Evolutionary conservation across 331 rosid genomes (phyloP), one percentile per base, ranked within the genome.

Genomic region (Quercus tomentella): DNA sequence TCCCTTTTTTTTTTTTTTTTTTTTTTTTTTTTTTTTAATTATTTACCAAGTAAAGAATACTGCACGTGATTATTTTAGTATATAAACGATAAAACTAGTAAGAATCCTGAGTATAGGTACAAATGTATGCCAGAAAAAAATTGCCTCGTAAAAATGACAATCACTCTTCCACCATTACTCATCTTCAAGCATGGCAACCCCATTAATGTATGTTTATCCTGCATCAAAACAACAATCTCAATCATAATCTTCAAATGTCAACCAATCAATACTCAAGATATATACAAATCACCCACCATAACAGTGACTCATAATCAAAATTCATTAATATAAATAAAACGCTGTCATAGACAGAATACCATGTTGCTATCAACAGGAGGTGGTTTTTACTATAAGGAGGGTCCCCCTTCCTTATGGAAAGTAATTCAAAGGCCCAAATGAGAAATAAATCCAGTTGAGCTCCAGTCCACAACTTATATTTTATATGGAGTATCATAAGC

Each of bases 151-250:
- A 14, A 82, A 74, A 73, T 63, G 22, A n/a, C 15, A 76, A 51
- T 41, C 73, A 51, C 73, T 73, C 77, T n/a, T 74, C 56, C 33
- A 21, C 76, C 41, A 23, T 26, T 78, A 76, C 9, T 70, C 45
- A 33, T 79, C 73, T 75, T 35, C 68, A 63, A 77, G 72, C 57
- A 52, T 67, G 58, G 31, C 16, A 26, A 37, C 79, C 33, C 33
- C 79, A 66, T 92, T 87, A 88, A 23, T n/a, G 16, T 67, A 92
- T 56, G 72, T 80, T 87, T 83, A 88, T 81, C 94, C 97, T 92
- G 94, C 85, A 12, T 82, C 75, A 84, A 74, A 79, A 56, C 75
- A 84, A 62, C 74, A 71, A 56, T 55, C 75, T 26, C 77, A 72
- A 37, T 84, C 73, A 78, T 79, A 79, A 76, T 63, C 12, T 7